Conservation (phyloP, 257 asterid genomes). For the Solanum appendiculatum region DNA sequence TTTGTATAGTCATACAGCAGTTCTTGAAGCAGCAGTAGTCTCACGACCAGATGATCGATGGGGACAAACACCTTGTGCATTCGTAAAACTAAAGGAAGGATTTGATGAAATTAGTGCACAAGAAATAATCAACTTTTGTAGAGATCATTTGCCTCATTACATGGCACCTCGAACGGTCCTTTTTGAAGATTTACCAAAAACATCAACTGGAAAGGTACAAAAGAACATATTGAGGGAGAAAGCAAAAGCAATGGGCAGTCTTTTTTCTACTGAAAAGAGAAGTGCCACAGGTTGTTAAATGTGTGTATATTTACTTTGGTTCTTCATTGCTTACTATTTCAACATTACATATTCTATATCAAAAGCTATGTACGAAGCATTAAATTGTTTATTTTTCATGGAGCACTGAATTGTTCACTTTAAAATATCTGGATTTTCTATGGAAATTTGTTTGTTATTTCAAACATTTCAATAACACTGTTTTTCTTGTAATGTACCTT, state of each 20-base stretch:
- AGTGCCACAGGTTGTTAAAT: neutral
- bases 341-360: neutral
- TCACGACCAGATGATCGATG: constrained; percentile 10
- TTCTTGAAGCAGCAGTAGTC: constrained; percentile 25
- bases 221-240: constrained; percentile 15
- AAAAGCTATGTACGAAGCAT: neutral
- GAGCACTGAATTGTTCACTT: neutral
- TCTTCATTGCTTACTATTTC: neutral
- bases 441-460: neutral
- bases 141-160: neutral
- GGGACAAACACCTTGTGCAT: constrained; percentile 26
- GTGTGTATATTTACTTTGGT: neutral
- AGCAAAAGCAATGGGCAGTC: constrained; percentile 27
- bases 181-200: constrained; percentile 22
- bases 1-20: constrained; percentile 19
- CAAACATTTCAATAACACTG: neutral
- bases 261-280: neutral
- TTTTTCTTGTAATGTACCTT: neutral
- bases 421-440: neutral
- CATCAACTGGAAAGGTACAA: constrained; percentile 24
- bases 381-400: neutral
- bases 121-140: constrained; percentile 2
- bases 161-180: constrained; percentile 24
- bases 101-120: neutral
- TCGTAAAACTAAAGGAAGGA: constrained; percentile 24